phyloP scores from a whole-genome alignment of 2,329 filamentous ascomycete species.

The Chaetoscypha palmicola region DNA sequence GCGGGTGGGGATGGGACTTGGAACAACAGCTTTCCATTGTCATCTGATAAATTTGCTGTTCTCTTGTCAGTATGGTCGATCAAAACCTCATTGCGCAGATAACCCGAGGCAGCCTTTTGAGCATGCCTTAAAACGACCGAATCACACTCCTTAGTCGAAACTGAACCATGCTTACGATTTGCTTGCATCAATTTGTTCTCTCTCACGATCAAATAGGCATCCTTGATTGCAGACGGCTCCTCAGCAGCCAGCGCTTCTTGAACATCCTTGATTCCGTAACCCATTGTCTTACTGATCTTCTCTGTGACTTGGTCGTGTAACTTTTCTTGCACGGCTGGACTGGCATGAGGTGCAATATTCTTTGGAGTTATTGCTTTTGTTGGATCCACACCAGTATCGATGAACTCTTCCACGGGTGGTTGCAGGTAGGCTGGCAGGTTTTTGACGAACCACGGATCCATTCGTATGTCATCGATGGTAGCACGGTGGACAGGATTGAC shows the following conservation, averaged over 20 bases:
- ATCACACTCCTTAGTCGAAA: neutral
- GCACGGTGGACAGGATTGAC: conserved; percentile 92
- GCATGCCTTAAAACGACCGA: neutral
- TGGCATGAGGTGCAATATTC: conserved; percentile 72
- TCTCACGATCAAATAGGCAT: conserved; percentile 94
- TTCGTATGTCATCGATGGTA: conserved; percentile 86
- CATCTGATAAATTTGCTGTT: conserved; percentile 29
- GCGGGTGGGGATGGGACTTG: conserved; percentile 49
- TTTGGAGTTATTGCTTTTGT: conserved; percentile 83
- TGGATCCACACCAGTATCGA: conserved; percentile 88
- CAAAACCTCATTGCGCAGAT: neutral
- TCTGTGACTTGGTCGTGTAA: conserved; percentile 88
- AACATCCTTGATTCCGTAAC: conserved; percentile 90
- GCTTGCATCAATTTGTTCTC: conserved; percentile 97
- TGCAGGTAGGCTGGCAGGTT: conserved; percentile 82
- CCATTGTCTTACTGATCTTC: conserved; percentile 97
- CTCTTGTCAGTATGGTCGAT: conserved; percentile 14
- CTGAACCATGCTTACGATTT: conserved; percentile 60
- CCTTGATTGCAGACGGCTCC: conserved; percentile 96
- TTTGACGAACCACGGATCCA: conserved; percentile 89
- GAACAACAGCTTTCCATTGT: conserved; percentile 37
- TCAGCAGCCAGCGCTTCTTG: conserved; percentile 87
- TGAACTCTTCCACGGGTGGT: conserved; percentile 82
- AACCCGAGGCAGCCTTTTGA: neutral
- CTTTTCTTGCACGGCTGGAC: conserved; percentile 75